Percentiles rank a stretch among this genome's conserved stretches.
Conservation (phyloP, 768 basidiomycete genomes). For the Trichaptum fuscoviolaceum region DNA sequence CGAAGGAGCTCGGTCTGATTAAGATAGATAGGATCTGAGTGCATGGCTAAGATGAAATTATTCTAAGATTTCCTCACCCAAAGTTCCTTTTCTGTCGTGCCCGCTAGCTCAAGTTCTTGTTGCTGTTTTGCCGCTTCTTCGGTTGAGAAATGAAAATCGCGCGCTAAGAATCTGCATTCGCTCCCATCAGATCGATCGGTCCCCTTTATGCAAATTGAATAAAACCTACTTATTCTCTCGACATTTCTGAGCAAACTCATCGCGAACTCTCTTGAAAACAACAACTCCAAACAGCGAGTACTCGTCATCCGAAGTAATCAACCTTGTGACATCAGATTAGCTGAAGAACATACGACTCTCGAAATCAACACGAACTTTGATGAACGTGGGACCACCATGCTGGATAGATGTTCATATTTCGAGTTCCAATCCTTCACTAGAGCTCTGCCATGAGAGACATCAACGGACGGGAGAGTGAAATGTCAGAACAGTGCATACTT, state of each 20-base stretch:
- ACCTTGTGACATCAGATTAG: constrained; percentile 34
- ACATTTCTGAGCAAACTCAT: constrained; percentile 91
- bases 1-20: constrained; percentile 84
- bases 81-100: constrained; percentile 88
- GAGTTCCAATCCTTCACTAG: constrained; percentile 81
- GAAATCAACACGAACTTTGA: constrained; percentile 54
- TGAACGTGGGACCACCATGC: constrained; percentile 93
- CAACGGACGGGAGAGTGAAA: background rate
- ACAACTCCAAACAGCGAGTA: constrained; percentile 82
- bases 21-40: background rate
- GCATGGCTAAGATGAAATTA: background rate
- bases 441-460: constrained; percentile 40
- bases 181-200: constrained; percentile 9
- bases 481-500: constrained; percentile 46
- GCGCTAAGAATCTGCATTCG: constrained; percentile 64
- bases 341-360: background rate
- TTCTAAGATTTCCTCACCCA: constrained; percentile 61
- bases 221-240: constrained; percentile 81
- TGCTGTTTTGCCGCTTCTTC: constrained; percentile 74
- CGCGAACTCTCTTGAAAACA: constrained; percentile 85
- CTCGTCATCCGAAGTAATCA: constrained; percentile 82
- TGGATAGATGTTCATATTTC: constrained; percentile 81
- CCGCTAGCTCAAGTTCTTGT: constrained; percentile 74
- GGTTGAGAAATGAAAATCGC: constrained; percentile 92
- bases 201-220: background rate